phyloP scores from a whole-genome alignment of 2,329 filamentous ascomycete genomes.

The Penicillium olsonii region DNA sequence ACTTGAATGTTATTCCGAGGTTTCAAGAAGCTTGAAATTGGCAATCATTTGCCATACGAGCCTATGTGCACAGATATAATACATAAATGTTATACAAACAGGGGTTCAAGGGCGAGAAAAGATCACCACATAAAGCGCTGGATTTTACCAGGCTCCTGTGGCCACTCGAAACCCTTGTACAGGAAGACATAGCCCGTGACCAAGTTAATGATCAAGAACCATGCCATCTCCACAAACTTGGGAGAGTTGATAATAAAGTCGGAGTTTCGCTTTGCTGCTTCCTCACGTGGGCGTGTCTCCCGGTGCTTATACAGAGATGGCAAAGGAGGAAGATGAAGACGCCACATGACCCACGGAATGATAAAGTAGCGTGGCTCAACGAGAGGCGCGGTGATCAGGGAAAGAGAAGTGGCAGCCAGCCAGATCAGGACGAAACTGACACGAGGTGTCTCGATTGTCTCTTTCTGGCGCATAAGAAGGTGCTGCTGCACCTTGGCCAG shows the following conservation, averaged over 20 bases:
- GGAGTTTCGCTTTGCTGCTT: constrained; percentile 26
- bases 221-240: constrained; percentile 55
- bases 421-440: constrained; percentile 61
- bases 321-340: constrained; percentile 68
- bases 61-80: neutral
- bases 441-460: constrained; percentile 32
- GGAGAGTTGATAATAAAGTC: constrained; percentile 31
- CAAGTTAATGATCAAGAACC: constrained; percentile 57
- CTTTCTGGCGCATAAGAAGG: constrained; percentile 32
- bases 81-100: constrained; percentile 1
- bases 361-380: constrained; percentile 98
- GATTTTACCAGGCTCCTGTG: constrained; percentile 57
- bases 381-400: constrained; percentile 82
- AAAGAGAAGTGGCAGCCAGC: constrained; percentile 71
- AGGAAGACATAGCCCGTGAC: constrained; percentile 59
- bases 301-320: constrained; percentile 35
- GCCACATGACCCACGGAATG: constrained; percentile 90
- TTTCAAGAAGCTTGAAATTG: neutral
- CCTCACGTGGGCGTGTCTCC: constrained; percentile 24
- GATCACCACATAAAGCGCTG: constrained; percentile 63
- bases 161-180: constrained; percentile 59
- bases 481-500: constrained; percentile 32
- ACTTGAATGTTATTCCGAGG: neutral
- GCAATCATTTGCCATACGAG: too few relatives aligned
- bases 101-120: neutral